phyloP scores from a whole-genome alignment of 2,329 filamentous ascomycete species.

The Neoscytalidium dimidiatum region DNA sequence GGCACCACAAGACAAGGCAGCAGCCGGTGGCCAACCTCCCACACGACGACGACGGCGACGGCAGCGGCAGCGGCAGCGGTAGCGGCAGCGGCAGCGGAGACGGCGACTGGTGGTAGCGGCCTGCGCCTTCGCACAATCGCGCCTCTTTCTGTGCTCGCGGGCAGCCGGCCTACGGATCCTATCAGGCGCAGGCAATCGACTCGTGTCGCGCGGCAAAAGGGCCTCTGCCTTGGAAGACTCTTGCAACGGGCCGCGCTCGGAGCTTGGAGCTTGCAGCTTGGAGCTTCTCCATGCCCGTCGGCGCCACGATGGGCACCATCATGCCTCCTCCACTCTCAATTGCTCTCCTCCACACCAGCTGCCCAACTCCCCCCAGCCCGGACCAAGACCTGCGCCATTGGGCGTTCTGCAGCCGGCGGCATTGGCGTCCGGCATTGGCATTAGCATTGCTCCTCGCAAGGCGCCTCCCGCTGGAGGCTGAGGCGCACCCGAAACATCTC shows the following conservation, averaged over 20 bases:
- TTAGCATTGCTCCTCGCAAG: background rate
- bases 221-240: background rate
- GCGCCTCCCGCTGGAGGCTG: slow-evolving; percentile 9
- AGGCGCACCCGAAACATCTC: slow-evolving; percentile 18
- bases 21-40: background rate
- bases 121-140: background rate
- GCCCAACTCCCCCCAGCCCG: background rate
- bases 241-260: background rate
- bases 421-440: slow-evolving; percentile 8
- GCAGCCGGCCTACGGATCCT: background rate
- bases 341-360: background rate
- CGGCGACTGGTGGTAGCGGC: too few relatives aligned
- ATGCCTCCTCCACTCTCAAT: background rate
- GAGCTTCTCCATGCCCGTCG: background rate
- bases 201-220: slow-evolving; percentile 12
- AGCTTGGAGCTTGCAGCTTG: too few relatives aligned
- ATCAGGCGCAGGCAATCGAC: background rate
- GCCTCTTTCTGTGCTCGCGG: background rate
- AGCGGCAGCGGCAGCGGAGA: too few relatives aligned
- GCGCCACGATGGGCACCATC: background rate
- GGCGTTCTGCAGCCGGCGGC: background rate
- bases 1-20: slow-evolving; percentile 8
- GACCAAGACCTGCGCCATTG: background rate
- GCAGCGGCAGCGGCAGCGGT: too few relatives aligned
- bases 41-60: background rate